Base-by-base conservation (phyloP, 2,329 filamentous ascomycete species). In the Sphaceloma murrayae region DNA sequence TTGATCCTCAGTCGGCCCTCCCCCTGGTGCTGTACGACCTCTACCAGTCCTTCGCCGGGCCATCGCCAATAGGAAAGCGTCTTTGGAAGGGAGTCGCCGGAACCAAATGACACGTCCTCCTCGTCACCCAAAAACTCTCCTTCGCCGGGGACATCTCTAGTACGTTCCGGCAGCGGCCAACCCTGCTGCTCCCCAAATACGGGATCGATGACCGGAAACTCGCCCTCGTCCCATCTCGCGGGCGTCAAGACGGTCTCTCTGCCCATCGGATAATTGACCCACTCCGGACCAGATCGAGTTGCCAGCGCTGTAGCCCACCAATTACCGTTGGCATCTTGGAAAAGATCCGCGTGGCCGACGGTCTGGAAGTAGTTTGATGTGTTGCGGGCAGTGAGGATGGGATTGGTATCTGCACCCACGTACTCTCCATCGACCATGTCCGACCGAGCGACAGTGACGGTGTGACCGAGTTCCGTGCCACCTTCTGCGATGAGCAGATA, bases 311-410 rank as follows among this genome's bases (percentile, higher is more conserved):
- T 58, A 0, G 62, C 67, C 72, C 71, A 75, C 74, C 74, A 77
- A 24, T 69, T 65, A 0, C 67, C 70, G 0, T 52, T 26, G 1
- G 50, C 50, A 48, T 77, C 73, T 38, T 73, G 67, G 48, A 77
- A 76, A 2, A 77, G 48, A 49, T 78, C 74, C 1, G 70, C 68
- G 42, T 78, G 75, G 0, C 74, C 74, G 0, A 75, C 67, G 1
- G 72, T 72, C 49, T 77, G 73, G 46, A 54, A 61, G 62, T 60
- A 58, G 10, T 53, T 46, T 1, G 48, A 48, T 5, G 52, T 59
- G 29, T 54, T 55, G n/a, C 49, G 46, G 14, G 56, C 54, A 0
- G 51, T 55, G 16, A 56, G 29, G 13, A 58, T 48, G 3, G 55
- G 56, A 30, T 58, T 60, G 5, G 43, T 32, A n/a, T 49, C 46